Base-by-base conservation (phyloP, 1,139 yeast genomes). In the Kodamaea fungicola region DNA sequence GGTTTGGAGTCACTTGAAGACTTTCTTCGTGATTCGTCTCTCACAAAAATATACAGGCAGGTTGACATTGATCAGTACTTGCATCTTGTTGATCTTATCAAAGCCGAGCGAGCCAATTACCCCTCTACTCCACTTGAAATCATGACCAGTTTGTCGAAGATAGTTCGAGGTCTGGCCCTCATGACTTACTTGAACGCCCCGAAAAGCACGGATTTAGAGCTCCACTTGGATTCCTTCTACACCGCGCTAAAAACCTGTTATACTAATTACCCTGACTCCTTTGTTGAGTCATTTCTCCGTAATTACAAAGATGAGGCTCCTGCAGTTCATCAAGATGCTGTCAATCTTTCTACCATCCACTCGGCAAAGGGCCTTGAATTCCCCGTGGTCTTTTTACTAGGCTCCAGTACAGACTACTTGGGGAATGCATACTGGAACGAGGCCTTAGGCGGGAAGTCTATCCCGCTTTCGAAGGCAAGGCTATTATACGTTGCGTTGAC, bases 361-460 rank as follows among this genome's bases (percentile, higher is more conserved):
- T 69, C 85, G 1, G 79, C 89, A 1, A 83, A 83, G 49, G 90
- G 92, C 0, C 54, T 82, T 6, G 89, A 83, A 46, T 81, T 77
- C 49, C 88, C 89, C 0, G 66, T 81, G 9, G 88, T 81, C 1
- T 82, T 83, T 53, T 46, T 83, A 7, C 53, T 74, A 9, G 76
- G 75, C 8, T n/a, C 41, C 22, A 51, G 59, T 21, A 47, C 40
- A 8, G 35, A 35, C 4, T 41, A 45, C 12, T 36, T 42, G 7
- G 32, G 32, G 9, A 35, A 39, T 19, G 37, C 50, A 44, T 39
- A 43, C 46, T 52, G 62, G 67, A 24, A 40, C 22, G 26, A 43
- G 25, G 41, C 47, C 13, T 27, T 35, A 8, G 10, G 32, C 22
- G 40, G 43, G 5, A 28, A 31, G 7, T 16, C 19, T 4, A 19